These are phyloP conservation scores for Dendrobium officinale DNA, from an alignment of 106 monocot species.

Conservation along the genomic window DNA sequence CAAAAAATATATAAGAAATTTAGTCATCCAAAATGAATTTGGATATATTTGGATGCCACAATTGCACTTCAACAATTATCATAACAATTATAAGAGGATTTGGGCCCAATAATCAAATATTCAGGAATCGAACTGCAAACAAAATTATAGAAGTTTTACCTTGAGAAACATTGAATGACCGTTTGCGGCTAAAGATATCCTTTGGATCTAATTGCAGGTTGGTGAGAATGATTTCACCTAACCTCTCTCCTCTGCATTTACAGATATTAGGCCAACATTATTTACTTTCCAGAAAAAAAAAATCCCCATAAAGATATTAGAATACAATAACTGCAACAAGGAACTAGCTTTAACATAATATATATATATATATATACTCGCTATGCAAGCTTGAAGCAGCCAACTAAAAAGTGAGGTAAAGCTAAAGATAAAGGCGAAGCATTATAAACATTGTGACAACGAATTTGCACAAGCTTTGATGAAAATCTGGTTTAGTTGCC, in stretches of 20 bases:
- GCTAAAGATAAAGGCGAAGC: neutral
- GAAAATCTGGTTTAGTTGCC: neutral
- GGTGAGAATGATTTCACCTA: slow-evolving; percentile 30
- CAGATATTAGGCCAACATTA: neutral
- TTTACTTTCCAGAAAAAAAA: no score
- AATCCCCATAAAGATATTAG: no score
- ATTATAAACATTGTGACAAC: neutral
- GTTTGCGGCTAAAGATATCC: slow-evolving; percentile 44
- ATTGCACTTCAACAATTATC: no score
- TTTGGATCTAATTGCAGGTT: slow-evolving; percentile 31
- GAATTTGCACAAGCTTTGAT: neutral
- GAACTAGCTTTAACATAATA: neutral
- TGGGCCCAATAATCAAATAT: neutral
- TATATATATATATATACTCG: no score
- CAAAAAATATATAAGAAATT: neutral
- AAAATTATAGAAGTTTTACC: slow-evolving; percentile 22
- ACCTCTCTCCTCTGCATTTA: slow-evolving; percentile 43
- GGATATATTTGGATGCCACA: neutral
- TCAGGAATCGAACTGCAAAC: neutral
- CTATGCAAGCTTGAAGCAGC: neutral
- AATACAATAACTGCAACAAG: neutral
- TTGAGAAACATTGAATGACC: slow-evolving; percentile 46
- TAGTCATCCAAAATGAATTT: no score
- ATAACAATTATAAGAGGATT: neutral
- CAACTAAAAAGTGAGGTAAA: neutral